These are phyloP conservation scores for Quercus alba DNA, from an alignment of 306 rosid genomes.

Conservation along the genomic window DNA sequence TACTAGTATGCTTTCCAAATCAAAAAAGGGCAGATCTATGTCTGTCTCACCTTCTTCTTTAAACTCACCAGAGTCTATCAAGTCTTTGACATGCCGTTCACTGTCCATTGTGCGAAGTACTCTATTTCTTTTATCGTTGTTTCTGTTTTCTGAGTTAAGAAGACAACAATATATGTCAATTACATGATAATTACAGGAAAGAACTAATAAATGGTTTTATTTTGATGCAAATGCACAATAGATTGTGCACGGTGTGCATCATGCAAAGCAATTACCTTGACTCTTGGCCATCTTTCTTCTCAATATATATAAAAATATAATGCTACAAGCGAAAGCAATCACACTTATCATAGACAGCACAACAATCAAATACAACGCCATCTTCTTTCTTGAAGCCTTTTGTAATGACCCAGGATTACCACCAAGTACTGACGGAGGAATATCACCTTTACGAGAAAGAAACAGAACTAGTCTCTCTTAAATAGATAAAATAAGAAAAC, in stretches of 20 bases:
- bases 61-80: conserved; percentile 26
- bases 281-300: conserved; percentile 7
- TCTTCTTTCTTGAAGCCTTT: neutral
- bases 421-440: neutral
- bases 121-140: neutral
- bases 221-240: neutral
- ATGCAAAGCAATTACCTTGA: conserved; percentile 12
- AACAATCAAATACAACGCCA: neutral
- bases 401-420: neutral
- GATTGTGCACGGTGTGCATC: neutral
- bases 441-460: neutral
- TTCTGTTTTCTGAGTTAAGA: conserved; percentile 17
- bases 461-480: neutral
- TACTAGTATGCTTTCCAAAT: conserved; percentile 21
- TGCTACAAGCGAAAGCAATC: conserved; percentile 9
- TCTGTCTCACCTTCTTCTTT: conserved; percentile 29
- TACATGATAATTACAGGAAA: no score
- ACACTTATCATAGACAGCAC: neutral
- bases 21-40: conserved; percentile 36
- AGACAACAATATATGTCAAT: neutral
- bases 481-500: neutral
- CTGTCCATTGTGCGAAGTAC: conserved; percentile 10
- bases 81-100: conserved; percentile 21
- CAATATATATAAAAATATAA: conserved; percentile 1
- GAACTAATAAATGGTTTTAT: neutral